These are phyloP conservation scores for Aspergillus indologenus DNA, from an alignment of 495 filamentous ascomycete genomes.

Conservation along the genomic window DNA sequence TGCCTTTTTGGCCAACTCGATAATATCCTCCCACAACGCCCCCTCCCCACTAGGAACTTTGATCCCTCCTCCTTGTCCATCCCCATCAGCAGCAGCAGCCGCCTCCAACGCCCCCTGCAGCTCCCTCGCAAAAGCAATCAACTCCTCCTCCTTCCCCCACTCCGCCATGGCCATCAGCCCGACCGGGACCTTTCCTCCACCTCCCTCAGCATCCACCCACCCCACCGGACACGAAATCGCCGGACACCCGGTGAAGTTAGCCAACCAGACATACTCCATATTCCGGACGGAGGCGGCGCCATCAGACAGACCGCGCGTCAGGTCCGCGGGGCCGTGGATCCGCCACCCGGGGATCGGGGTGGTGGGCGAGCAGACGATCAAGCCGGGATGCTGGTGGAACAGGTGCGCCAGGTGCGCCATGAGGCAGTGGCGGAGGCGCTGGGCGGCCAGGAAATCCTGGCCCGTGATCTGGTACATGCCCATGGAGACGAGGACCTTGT, in stretches of 20 bases:
- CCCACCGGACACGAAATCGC: conserved; percentile 76
- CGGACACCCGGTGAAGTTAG: conserved; percentile 80
- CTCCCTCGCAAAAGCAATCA: conserved; percentile 72
- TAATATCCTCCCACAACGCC: conserved; percentile 40
- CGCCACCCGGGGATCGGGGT: conserved; percentile 74
- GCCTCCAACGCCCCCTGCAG: conserved; percentile 50
- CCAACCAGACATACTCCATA: conserved; percentile 88
- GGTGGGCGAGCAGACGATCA: conserved; percentile 79
- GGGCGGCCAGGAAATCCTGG: conserved; percentile 68
- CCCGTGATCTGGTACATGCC: conserved; percentile 59
- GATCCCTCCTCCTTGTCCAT: conserved; percentile 17
- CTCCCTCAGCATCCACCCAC: conserved; percentile 51
- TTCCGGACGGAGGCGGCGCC: conserved; percentile 67
- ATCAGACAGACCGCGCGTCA: conserved; percentile 68
- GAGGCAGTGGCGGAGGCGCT: conserved; percentile 68
- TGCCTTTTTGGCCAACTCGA: conserved; percentile 14
- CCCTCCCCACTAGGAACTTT: conserved; percentile 22
- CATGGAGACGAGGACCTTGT: conserved; percentile 67
- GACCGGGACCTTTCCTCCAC: conserved; percentile 57
- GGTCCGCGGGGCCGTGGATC: conserved; percentile 48
- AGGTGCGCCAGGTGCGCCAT: conserved; percentile 81
- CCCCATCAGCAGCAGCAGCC: conserved; percentile 3
- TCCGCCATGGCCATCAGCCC: conserved; percentile 89
- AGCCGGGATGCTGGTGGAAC: conserved; percentile 66
- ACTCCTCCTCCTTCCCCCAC: conserved; percentile 80